These are phyloP conservation scores for Agapanthus africanus DNA, from an alignment of 106 monocot species.

Conservation along the genomic window DNA sequence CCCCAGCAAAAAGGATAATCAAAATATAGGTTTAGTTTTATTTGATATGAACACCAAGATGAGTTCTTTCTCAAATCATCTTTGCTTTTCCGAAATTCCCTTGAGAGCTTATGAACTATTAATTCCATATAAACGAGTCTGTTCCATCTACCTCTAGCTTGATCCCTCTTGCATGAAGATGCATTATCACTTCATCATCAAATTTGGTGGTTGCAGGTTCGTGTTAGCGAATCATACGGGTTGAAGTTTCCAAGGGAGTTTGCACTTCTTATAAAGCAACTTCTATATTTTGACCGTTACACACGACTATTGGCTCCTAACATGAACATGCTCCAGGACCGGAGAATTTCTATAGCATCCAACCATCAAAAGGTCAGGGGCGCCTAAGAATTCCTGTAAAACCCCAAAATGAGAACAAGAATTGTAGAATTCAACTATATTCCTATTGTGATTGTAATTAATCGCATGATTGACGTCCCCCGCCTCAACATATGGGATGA, in stretches of 20 bases:
- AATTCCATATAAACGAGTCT: neutral
- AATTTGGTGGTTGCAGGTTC: conserved; percentile 42
- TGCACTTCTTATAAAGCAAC: conserved; percentile 88
- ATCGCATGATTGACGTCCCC: neutral
- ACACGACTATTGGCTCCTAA: conserved; percentile 77
- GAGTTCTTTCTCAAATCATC: too few relatives aligned
- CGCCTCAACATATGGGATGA: neutral
- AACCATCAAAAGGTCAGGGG: conserved; percentile 33
- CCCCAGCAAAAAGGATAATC: too few relatives aligned
- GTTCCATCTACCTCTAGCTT: neutral
- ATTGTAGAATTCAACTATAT: neutral
- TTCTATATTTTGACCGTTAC: conserved; percentile 91
- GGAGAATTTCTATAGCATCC: conserved; percentile 61
- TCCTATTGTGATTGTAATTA: neutral
- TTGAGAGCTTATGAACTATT: too few relatives aligned
- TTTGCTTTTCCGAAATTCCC: too few relatives aligned
- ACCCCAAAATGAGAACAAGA: neutral
- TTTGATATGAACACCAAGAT: too few relatives aligned
- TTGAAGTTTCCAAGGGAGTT: conserved; percentile 86
- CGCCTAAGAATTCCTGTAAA: neutral
- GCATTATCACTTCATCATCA: neutral
- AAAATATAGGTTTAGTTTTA: too few relatives aligned
- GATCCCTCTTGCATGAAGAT: neutral
- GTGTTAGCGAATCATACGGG: conserved; percentile 90
- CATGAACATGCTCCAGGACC: conserved; percentile 91